A percentile compares a stretch with the other conserved stretches of the same genome.
phyloP scores from a whole-genome alignment of 495 filamentous ascomycete genomes.

The Diplogelasinospora grovesii region DNA sequence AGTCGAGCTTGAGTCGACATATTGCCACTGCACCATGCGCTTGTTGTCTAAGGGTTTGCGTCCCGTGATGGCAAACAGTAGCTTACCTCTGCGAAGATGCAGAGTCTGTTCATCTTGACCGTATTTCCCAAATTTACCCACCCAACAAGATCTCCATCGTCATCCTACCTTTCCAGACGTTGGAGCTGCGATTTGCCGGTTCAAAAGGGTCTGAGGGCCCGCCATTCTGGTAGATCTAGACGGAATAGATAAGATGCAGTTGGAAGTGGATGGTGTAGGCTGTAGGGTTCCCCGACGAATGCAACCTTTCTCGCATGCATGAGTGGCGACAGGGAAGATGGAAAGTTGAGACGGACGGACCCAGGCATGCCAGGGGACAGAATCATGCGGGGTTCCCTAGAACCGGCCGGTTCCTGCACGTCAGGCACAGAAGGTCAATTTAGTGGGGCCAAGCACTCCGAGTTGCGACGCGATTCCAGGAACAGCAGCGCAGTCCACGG shows the following conservation, averaged over 20 bases:
- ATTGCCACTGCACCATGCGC: too few species aligned
- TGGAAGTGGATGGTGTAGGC: not conserved
- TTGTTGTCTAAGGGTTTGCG: too few species aligned
- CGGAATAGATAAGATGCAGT: not conserved
- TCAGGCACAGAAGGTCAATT: too few species aligned
- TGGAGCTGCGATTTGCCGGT: not conserved
- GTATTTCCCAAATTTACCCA: not conserved
- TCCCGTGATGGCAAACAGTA: too few species aligned
- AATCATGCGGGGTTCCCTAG: too few species aligned
- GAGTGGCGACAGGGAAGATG: not conserved
- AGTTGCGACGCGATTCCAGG: too few species aligned
- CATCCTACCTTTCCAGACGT: constrained; percentile 7
- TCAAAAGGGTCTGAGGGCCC: constrained; percentile 4
- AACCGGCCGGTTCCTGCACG: too few species aligned
- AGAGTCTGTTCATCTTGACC: too few species aligned
- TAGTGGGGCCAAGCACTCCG: too few species aligned
- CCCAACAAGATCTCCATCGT: not conserved
- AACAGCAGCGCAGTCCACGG: too few species aligned
- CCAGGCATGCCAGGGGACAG: not conserved
- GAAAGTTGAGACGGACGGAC: constrained; percentile 4
- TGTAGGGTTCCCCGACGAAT: constrained; percentile 12
- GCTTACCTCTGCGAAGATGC: not conserved
- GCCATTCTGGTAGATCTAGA: not conserved
- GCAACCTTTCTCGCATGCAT: constrained; percentile 8
- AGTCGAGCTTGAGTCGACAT: too few species aligned